These are phyloP conservation scores for Seiridium unicorne DNA, from an alignment of 2,329 filamentous ascomycete species.

Conservation along the genomic window DNA sequence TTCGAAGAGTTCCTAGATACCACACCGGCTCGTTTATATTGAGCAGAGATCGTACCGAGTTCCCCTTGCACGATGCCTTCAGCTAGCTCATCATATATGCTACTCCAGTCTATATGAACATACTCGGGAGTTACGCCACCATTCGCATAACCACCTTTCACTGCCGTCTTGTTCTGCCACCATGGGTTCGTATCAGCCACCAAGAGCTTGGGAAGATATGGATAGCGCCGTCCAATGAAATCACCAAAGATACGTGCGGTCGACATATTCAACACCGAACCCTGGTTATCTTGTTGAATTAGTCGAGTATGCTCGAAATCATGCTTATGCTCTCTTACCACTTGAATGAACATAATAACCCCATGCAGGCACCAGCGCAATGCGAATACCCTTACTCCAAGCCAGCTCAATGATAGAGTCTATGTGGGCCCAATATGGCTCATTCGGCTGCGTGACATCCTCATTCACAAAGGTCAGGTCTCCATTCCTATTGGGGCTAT, in stretches of 20 bases:
- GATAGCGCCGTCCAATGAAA: conserved; percentile 20
- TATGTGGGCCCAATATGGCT: not conserved
- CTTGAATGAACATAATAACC: conserved; percentile 4
- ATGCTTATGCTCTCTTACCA: not conserved
- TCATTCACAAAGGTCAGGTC: conserved; percentile 3
- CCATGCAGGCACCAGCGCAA: conserved; percentile 5
- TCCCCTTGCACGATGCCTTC: conserved; percentile 15
- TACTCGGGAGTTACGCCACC: conserved; percentile 15
- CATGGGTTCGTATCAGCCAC: conserved; percentile 20
- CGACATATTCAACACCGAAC: conserved; percentile 3
- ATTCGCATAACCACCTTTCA: conserved; percentile 15
- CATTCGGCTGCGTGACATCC: conserved; percentile 5
- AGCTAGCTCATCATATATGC: conserved; percentile 18
- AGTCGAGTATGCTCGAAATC: too few relatives aligned
- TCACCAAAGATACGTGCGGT: conserved; percentile 14
- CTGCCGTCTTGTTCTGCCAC: conserved; percentile 18
- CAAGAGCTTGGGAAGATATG: conserved; percentile 20
- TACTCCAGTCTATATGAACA: conserved; percentile 12
- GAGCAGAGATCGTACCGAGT: not conserved
- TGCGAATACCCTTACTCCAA: conserved; percentile 6
- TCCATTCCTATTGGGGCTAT: conserved; percentile 2
- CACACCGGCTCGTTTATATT: not conserved
- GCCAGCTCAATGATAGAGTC: conserved; percentile 6
- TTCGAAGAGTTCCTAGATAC: not conserved
- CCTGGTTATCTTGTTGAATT: not conserved